A percentile compares a stretch with the other conserved stretches of the same genome.
Evolutionary conservation across 352 stramenopile species (phyloP).

Genomic region (Globisporangium yorkense): DNA sequence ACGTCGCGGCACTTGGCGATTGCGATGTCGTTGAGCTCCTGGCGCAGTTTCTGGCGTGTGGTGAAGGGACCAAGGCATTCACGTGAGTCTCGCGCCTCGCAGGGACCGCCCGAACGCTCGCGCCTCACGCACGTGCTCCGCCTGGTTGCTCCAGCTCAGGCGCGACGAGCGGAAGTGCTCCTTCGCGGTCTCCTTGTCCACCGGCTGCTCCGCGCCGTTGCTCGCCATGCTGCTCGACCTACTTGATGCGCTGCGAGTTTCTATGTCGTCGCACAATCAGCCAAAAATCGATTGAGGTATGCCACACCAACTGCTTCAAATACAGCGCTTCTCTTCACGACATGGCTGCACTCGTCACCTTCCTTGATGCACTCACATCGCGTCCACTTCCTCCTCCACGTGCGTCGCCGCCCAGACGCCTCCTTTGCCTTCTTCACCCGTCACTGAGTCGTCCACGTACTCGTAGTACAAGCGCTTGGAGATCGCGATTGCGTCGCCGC

Average conservation of each 20-base stretch:
- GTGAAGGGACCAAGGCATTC: no score
- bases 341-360: slow-evolving; percentile 6
- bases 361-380: slow-evolving; percentile 2
- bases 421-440: no score
- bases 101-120: neutral
- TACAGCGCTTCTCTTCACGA: neutral
- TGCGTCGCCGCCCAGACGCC: slow-evolving; percentile 4
- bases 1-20: slow-evolving; percentile 65
- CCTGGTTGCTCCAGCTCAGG: slow-evolving; percentile 81
- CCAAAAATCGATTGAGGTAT: slow-evolving; percentile 1
- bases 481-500: slow-evolving; percentile 40
- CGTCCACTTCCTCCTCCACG: neutral
- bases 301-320: neutral
- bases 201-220: slow-evolving; percentile 31
- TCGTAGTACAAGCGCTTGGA: slow-evolving; percentile 51
- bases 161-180: slow-evolving; percentile 65
- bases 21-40: slow-evolving; percentile 79
- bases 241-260: slow-evolving; percentile 1
- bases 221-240: neutral
- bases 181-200: slow-evolving; percentile 74
- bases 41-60: slow-evolving; percentile 54
- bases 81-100: no score
- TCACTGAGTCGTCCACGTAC: slow-evolving; percentile 22
- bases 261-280: slow-evolving; percentile 5
- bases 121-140: slow-evolving; percentile 49